These are phyloP conservation scores for Trichoderma breve DNA, from an alignment of 2,329 filamentous ascomycete species.

Conservation along the genomic window DNA sequence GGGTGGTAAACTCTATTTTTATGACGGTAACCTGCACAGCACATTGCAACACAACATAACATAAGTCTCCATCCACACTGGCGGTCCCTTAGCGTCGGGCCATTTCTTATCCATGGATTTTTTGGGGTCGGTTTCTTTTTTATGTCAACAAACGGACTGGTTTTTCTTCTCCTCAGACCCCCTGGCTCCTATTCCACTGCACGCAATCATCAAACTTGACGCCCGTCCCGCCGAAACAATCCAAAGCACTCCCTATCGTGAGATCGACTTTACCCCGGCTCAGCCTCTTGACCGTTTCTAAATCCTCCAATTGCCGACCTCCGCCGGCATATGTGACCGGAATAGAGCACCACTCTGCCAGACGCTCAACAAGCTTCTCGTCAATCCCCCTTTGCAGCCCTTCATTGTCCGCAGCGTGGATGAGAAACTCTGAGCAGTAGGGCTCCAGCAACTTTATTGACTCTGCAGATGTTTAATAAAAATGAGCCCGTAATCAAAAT, in stretches of 20 bases:
- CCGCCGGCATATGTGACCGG: constrained; percentile 96
- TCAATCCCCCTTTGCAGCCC: constrained; percentile 91
- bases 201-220: constrained; percentile 89
- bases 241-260: constrained; percentile 93
- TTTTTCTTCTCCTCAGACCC: background rate
- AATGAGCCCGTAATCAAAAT: background rate
- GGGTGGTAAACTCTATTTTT: constrained; percentile 3
- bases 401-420: constrained; percentile 96
- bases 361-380: constrained; percentile 70
- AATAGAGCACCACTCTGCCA: constrained; percentile 84
- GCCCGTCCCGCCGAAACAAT: constrained; percentile 88
- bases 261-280: constrained; percentile 83
- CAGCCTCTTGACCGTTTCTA: constrained; percentile 75
- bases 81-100: background rate
- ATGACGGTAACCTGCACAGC: background rate
- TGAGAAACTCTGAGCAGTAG: constrained; percentile 93
- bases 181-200: constrained; percentile 68
- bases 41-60: background rate
- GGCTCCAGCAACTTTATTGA: constrained; percentile 79
- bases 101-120: background rate
- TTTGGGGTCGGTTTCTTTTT: background rate
- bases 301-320: constrained; percentile 76
- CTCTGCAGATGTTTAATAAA: constrained; percentile 48
- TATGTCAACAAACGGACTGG: background rate
- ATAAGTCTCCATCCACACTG: background rate